These are phyloP conservation scores for Suhomyces bokatorum DNA, from an alignment of 1,139 yeast genomes.

Conservation along the genomic window DNA sequence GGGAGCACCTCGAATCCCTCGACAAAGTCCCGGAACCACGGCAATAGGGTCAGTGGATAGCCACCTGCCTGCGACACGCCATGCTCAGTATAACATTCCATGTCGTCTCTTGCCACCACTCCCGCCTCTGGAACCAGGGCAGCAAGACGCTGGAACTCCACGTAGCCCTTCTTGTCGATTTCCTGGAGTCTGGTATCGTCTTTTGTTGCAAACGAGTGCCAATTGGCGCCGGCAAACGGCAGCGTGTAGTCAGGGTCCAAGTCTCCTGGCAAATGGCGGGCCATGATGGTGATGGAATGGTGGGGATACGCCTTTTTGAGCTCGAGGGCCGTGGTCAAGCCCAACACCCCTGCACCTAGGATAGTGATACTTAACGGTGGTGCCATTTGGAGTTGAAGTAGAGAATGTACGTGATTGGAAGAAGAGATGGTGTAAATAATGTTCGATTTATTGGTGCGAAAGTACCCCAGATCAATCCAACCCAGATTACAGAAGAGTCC, in stretches of 20 bases:
- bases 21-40: constrained; percentile 50
- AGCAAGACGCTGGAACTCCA: constrained; percentile 40
- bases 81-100: constrained; percentile 30
- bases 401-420: background rate
- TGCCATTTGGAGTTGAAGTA: background rate
- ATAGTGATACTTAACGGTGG: constrained; percentile 22
- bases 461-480: too few species aligned
- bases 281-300: constrained; percentile 32
- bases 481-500: too few species aligned
- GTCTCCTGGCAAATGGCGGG: constrained; percentile 43
- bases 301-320: constrained; percentile 25
- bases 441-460: background rate
- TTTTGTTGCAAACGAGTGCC: constrained; percentile 46
- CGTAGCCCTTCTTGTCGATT: constrained; percentile 43
- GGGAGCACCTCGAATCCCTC: constrained; percentile 33
- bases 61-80: constrained; percentile 16
- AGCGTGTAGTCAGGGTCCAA: constrained; percentile 37
- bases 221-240: constrained; percentile 48
- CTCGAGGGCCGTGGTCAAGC: constrained; percentile 41
- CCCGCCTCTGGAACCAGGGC: constrained; percentile 47
- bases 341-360: constrained; percentile 45
- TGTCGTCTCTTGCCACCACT: constrained; percentile 35
- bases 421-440: background rate
- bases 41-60: constrained; percentile 24
- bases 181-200: constrained; percentile 35